phyloP scores from a whole-genome alignment of 2,329 filamentous ascomycete genomes.

The Aspergillus sp. region DNA sequence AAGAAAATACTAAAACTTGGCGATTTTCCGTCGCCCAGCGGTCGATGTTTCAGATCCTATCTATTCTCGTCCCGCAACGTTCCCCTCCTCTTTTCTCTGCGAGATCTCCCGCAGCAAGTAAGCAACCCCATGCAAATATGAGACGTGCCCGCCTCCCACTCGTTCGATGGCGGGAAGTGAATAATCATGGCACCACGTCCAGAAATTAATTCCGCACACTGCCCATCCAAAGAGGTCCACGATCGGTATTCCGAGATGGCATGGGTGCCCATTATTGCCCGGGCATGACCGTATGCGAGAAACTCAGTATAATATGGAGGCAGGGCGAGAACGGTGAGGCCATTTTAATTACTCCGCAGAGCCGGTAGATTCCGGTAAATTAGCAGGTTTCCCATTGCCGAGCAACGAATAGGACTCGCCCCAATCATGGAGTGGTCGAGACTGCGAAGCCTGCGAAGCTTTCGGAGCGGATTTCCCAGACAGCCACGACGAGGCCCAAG shows the following conservation, averaged over 20 bases:
- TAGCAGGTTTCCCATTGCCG: no score
- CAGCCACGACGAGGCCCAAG: neutral
- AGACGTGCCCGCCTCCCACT: slow-evolving; percentile 7
- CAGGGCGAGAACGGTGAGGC: no score
- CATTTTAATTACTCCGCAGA: no score
- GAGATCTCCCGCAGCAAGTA: neutral
- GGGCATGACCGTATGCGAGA: no score
- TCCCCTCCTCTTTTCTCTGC: neutral
- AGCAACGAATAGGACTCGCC: no score
- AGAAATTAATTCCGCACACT: neutral
- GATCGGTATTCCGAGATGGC: neutral
- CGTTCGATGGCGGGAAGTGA: neutral
- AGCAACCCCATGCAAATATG: slow-evolving; percentile 5
- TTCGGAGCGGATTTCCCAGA: neutral
- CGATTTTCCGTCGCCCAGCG: neutral
- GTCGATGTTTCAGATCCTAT: neutral
- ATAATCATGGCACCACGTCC: slow-evolving; percentile 8
- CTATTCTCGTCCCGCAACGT: neutral
- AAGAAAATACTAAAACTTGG: neutral
- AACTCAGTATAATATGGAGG: no score
- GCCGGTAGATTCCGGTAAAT: no score
- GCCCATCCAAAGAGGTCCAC: neutral
- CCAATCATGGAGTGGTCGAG: neutral
- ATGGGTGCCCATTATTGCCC: neutral
- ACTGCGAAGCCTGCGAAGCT: neutral